Evolutionary conservation across 305 asterid species (phyloP).

Genomic region (Salvia sclarea): DNA sequence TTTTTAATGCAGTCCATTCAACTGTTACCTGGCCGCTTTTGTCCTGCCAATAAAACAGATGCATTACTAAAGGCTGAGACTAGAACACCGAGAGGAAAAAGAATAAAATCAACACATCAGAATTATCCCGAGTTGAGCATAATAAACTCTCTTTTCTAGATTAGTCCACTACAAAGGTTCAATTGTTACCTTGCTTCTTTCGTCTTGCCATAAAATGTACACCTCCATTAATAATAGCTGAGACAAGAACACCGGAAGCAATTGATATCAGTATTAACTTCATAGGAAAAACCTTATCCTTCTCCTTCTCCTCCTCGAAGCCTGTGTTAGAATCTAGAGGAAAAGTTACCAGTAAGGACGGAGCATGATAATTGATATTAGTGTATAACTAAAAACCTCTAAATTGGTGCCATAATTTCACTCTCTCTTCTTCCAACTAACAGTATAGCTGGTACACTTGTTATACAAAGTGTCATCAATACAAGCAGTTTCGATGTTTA

Average conservation of each 20-base stretch:
- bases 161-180: too few relatives aligned
- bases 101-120: too few relatives aligned
- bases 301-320: constrained; percentile 9
- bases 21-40: constrained; percentile 25
- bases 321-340: constrained; percentile 9
- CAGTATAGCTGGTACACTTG: not conserved
- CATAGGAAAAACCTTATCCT: not conserved
- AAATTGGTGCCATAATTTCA: not conserved
- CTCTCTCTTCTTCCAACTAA: not conserved
- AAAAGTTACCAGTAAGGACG: not conserved
- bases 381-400: not conserved
- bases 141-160: too few relatives aligned
- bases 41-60: constrained; percentile 7
- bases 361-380: too few relatives aligned
- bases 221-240: constrained; percentile 26
- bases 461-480: too few relatives aligned
- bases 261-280: constrained; percentile 29
- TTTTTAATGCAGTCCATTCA: not conserved
- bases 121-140: too few relatives aligned
- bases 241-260: constrained; percentile 33
- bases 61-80: constrained; percentile 27
- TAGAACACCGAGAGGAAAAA: constrained; percentile 33
- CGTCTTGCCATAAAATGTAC: too few relatives aligned
- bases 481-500: not conserved
- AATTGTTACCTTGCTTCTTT: too few relatives aligned